Evolutionary conservation across 148 eudicot genomes (phyloP).

Genomic region (Beta vulgaris): DNA sequence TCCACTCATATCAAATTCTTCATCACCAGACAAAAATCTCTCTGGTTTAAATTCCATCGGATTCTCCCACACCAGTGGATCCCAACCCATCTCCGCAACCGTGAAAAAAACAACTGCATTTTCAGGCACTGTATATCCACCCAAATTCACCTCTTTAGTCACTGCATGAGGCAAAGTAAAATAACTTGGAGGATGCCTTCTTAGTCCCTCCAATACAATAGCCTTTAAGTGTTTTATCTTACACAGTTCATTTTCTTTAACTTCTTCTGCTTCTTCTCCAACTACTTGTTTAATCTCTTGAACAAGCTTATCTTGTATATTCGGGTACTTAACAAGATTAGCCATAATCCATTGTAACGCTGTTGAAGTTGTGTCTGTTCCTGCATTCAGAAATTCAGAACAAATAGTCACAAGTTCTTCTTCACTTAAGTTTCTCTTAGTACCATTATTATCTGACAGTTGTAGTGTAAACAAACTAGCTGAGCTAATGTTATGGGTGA

Average conservation of each 20-base stretch:
- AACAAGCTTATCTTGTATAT: conserved; percentile 42
- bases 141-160: conserved; percentile 45
- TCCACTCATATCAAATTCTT: conserved; percentile 43
- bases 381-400: conserved; percentile 53
- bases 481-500: no score
- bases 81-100: conserved; percentile 68
- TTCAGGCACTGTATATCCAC: conserved; percentile 48
- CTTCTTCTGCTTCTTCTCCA: conserved; percentile 23
- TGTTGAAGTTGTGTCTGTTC: conserved; percentile 68
- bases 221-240: conserved; percentile 60
- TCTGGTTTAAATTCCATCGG: conserved; percentile 64
- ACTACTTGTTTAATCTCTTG: conserved; percentile 41
- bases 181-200: conserved; percentile 79
- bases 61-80: conserved; percentile 54
- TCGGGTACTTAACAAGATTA: conserved; percentile 50
- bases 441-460: no score
- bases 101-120: conserved; percentile 42
- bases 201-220: conserved; percentile 53
- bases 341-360: conserved; percentile 77
- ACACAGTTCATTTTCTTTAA: conserved; percentile 45
- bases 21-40: conserved; percentile 41
- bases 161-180: conserved; percentile 55
- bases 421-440: conserved; percentile 35
- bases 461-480: no score
- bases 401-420: conserved; percentile 38